Base-by-base conservation (phyloP, 305 asterid species). In the Stenogyne calaminthoides region DNA sequence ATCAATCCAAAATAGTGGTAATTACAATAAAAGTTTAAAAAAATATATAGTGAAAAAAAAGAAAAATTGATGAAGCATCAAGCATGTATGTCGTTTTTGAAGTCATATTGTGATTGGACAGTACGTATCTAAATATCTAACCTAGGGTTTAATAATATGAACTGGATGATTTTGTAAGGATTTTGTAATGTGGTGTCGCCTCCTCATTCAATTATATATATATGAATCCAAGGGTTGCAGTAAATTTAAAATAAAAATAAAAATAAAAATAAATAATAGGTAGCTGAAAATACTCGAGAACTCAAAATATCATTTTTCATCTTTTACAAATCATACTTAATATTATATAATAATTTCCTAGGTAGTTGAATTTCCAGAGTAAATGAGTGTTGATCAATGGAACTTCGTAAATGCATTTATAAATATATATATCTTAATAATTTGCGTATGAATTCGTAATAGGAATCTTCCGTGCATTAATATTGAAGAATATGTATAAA, bases 51-150 rank as follows among this genome's bases (percentile, higher is more conserved):
- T 1, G 2, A 22, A 22, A 3, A 5, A 49, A 49, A 49, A n/a
- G 1, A 8, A 47, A 15, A 47, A 6, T 49, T n/a, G 20, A 15
- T 15, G 10, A 1, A 49, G 6, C 11, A 51, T 47, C 14, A 20
- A 9, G n/a, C 61, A 57, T 25, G n/a, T n/a, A n/a, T n/a, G 63
- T 57, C 63, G 63, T 11, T 57, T 12, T 57, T 57, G 63, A 14
- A 25, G 29, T 20, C 37, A 57, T 10, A 34, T 25, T 20, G 3
- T 25, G 27, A 57, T 55, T 25, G 5, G 39, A 27, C 15, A 2
- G 16, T 25, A 46, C 15, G 46, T 47, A 10, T 25, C 3, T 58
- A 14, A 15, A 27, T 58, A 58, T 58, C 56, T n/a, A n/a, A n/a
- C n/a, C 56, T 49, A 49, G 56, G 22, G 1, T 12, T 32, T 6